These are phyloP conservation scores for Aspergillus puulaauensis DNA, from an alignment of 2,329 filamentous ascomycete species.

Conservation along the genomic window DNA sequence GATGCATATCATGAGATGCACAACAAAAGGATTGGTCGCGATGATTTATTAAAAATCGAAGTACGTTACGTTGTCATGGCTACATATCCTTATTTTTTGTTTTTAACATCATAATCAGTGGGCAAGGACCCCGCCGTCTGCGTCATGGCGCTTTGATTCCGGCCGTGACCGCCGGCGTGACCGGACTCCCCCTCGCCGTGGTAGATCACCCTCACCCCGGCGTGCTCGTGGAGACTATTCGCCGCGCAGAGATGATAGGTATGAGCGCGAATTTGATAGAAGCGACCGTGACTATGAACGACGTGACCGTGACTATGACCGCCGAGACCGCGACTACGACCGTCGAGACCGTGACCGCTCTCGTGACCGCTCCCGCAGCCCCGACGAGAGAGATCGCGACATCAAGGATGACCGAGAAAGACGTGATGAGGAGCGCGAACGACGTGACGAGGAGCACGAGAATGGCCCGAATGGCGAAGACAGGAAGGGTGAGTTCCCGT, in stretches of 20 bases:
- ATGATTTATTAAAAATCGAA: slow-evolving; percentile 97
- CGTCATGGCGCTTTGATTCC: slow-evolving; percentile 97
- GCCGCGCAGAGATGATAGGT: slow-evolving; percentile 83
- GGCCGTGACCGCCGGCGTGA: slow-evolving; percentile 69
- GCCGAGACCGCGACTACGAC: slow-evolving; percentile 48
- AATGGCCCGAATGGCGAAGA: slow-evolving; percentile 82
- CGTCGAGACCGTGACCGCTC: slow-evolving; percentile 60
- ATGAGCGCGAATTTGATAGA: slow-evolving; percentile 68
- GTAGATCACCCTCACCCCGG: slow-evolving; percentile 59
- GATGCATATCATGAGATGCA: slow-evolving; percentile 99
- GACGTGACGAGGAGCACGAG: slow-evolving; percentile 70
- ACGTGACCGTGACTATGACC: slow-evolving; percentile 68
- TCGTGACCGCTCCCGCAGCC: slow-evolving; percentile 70
- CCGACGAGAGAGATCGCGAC: slow-evolving; percentile 59
- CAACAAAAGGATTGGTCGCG: slow-evolving; percentile 95
- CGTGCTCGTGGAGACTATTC: slow-evolving; percentile 70
- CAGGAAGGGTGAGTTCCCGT: slow-evolving; percentile 69
- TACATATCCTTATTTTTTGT: background rate
- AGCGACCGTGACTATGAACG: slow-evolving; percentile 75
- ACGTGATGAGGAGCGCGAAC: slow-evolving; percentile 66
- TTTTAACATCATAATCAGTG: slow-evolving; percentile 62
- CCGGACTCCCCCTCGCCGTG: slow-evolving; percentile 75
- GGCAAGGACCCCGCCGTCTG: slow-evolving; percentile 96
- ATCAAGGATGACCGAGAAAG: slow-evolving; percentile 39
- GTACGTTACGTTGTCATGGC: slow-evolving; percentile 50